Evolutionary conservation across 768 basidiomycete species (phyloP).

Genomic region (Termitomyces sp.): DNA sequence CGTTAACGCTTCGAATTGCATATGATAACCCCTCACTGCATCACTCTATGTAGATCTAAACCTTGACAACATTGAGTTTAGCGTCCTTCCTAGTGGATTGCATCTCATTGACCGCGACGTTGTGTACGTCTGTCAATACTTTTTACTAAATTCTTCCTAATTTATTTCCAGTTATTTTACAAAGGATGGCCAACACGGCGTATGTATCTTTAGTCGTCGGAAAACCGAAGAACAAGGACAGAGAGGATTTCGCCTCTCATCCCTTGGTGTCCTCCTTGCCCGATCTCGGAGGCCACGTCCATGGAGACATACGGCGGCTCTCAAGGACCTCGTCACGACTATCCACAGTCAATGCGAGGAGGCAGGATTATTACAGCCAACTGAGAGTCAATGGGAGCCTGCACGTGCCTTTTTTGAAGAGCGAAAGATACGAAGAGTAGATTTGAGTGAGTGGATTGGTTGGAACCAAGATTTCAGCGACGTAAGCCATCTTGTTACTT

Average conservation of each 20-base stretch:
- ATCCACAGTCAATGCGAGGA: conserved; percentile 50
- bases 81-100: conserved; percentile 74
- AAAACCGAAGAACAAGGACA: conserved; percentile 67
- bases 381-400: conserved; percentile 58
- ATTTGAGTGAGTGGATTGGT: conserved; percentile 59
- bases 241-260: conserved; percentile 75
- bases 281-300: conserved; percentile 64
- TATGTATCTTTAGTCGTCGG: conserved; percentile 70
- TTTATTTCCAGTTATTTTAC: conserved; percentile 56
- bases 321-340: conserved; percentile 52
- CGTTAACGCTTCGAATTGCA: not conserved
- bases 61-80: conserved; percentile 74
- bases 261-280: conserved; percentile 69
- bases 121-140: conserved; percentile 44
- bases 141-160: not conserved
- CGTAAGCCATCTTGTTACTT: conserved; percentile 26
- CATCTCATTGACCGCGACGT: conserved; percentile 78
- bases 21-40: not conserved
- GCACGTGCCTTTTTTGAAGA: conserved; percentile 62
- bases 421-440: conserved; percentile 43
- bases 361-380: conserved; percentile 41
- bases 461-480: conserved; percentile 66
- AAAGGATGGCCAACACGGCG: conserved; percentile 62
- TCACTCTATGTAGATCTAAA: conserved; percentile 45
- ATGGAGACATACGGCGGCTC: conserved; percentile 63